phyloP scores from a whole-genome alignment of 441 rosid species.

The Flueggea neowawraea region DNA sequence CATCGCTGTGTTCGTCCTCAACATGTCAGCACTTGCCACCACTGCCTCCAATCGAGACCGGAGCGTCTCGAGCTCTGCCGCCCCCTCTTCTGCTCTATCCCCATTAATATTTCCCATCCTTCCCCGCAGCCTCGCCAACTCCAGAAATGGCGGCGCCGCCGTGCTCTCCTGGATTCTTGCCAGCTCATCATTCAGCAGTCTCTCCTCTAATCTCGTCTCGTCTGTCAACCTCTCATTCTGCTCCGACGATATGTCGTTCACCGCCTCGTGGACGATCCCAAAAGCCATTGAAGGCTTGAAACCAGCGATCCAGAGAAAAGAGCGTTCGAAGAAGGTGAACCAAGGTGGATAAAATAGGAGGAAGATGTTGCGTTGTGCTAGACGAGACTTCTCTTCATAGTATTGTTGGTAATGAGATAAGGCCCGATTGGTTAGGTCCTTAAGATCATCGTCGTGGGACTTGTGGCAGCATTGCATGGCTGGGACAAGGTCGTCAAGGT shows the following conservation, averaged over 20 bases:
- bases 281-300: constrained; percentile 43
- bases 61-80: constrained; percentile 7
- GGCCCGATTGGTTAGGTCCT: constrained; percentile 30
- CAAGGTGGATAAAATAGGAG: constrained; percentile 33
- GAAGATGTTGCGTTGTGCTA: constrained; percentile 24
- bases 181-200: constrained; percentile 28
- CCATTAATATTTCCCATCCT: not conserved
- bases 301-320: constrained; percentile 46
- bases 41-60: constrained; percentile 22
- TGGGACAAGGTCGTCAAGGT: constrained; percentile 34
- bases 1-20: constrained; percentile 28
- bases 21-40: constrained; percentile 33
- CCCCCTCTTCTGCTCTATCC: not conserved
- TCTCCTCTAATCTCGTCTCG: constrained; percentile 33
- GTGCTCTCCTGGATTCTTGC: constrained; percentile 46
- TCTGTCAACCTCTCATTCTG: constrained; percentile 22
- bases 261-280: constrained; percentile 22
- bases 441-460: constrained; percentile 19
- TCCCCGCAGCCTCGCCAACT: constrained; percentile 16
- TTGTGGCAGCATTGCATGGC: constrained; percentile 15
- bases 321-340: constrained; percentile 37
- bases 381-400: constrained; percentile 36
- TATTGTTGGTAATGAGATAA: constrained; percentile 44
- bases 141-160: constrained; percentile 34
- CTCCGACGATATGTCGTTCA: constrained; percentile 30